These are phyloP conservation scores for Erodium trifolium DNA, from an alignment of 441 rosid genomes.

Conservation along the genomic window DNA sequence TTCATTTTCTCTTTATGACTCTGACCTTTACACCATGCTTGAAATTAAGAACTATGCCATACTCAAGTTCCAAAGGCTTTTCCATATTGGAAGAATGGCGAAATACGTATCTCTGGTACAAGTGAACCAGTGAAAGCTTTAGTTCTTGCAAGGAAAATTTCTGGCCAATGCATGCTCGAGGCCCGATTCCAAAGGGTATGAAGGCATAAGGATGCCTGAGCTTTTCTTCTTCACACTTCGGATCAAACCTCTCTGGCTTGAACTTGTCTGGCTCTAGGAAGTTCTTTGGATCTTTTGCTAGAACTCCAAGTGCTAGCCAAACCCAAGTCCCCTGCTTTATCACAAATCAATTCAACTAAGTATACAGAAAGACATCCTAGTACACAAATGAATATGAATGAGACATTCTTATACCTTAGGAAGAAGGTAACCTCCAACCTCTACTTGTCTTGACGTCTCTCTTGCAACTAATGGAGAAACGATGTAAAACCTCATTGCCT, in stretches of 20 bases:
- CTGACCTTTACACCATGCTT: slow-evolving; percentile 74
- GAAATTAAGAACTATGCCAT: slow-evolving; percentile 76
- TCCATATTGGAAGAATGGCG: slow-evolving; percentile 77
- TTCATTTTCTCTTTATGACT: slow-evolving; percentile 46
- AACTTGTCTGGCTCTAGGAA: slow-evolving; percentile 82
- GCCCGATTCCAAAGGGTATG: slow-evolving; percentile 90
- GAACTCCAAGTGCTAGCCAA: slow-evolving; percentile 85
- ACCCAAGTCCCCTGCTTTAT: slow-evolving; percentile 81
- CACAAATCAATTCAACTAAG: not conserved
- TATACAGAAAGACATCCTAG: no score
- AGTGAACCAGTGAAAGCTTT: slow-evolving; percentile 59
- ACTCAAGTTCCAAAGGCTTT: slow-evolving; percentile 64
- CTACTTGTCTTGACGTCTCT: slow-evolving; percentile 68
- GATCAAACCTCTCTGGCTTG: slow-evolving; percentile 78
- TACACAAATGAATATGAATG: not conserved
- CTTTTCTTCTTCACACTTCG: slow-evolving; percentile 68
- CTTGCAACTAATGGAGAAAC: slow-evolving; percentile 85
- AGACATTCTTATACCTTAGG: slow-evolving; percentile 49
- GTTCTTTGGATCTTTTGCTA: slow-evolving; percentile 80
- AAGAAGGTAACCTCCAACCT: slow-evolving; percentile 42
- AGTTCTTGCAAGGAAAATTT: slow-evolving; percentile 65
- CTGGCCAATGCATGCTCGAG: slow-evolving; percentile 86
- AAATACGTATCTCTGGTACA: slow-evolving; percentile 54
- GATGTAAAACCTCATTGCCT: slow-evolving; percentile 68
- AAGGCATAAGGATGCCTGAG: slow-evolving; percentile 71